phyloP scores from a whole-genome alignment of 768 basidiomycete species.

The Lentinula lateritia region DNA sequence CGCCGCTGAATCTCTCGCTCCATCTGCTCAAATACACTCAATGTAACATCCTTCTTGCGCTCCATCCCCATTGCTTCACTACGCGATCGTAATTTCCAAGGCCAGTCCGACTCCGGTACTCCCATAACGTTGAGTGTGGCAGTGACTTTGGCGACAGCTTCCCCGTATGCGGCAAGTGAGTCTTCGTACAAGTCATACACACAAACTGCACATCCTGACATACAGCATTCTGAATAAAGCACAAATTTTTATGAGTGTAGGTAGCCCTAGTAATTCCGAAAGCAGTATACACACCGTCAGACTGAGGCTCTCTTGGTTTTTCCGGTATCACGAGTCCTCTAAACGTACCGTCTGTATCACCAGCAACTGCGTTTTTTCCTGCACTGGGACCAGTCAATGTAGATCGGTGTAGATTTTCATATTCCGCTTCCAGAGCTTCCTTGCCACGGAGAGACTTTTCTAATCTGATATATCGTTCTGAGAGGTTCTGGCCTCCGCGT shows the following conservation, averaged over 20 bases:
- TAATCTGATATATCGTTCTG: slow-evolving; percentile 48
- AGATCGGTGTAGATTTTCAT: slow-evolving; percentile 16
- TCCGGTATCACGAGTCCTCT: slow-evolving; percentile 55
- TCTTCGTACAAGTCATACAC: slow-evolving; percentile 87
- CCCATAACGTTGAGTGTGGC: slow-evolving; percentile 37
- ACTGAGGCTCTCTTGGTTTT: slow-evolving; percentile 54
- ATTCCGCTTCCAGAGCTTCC: slow-evolving; percentile 25
- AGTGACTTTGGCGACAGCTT: slow-evolving; percentile 46
- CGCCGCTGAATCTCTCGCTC: slow-evolving; percentile 53
- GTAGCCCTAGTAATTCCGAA: background rate
- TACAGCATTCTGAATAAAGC: slow-evolving; percentile 71
- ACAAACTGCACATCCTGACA: slow-evolving; percentile 92
- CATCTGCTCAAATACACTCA: slow-evolving; percentile 70
- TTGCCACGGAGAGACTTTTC: slow-evolving; percentile 49
- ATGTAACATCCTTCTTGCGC: slow-evolving; percentile 28
- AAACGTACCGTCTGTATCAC: slow-evolving; percentile 27
- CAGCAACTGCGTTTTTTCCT: slow-evolving; percentile 1
- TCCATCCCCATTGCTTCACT: slow-evolving; percentile 2
- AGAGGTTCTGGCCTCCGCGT: slow-evolving; percentile 55
- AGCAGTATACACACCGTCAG: slow-evolving; percentile 50
- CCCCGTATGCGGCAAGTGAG: slow-evolving; percentile 55
- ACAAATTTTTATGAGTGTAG: background rate
- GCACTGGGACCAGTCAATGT: background rate
- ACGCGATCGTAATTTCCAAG: slow-evolving; percentile 35
- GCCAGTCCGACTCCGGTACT: slow-evolving; percentile 65